These are phyloP conservation scores for Amylocystis lapponica DNA, from an alignment of 768 basidiomycete genomes.

Conservation along the genomic window DNA sequence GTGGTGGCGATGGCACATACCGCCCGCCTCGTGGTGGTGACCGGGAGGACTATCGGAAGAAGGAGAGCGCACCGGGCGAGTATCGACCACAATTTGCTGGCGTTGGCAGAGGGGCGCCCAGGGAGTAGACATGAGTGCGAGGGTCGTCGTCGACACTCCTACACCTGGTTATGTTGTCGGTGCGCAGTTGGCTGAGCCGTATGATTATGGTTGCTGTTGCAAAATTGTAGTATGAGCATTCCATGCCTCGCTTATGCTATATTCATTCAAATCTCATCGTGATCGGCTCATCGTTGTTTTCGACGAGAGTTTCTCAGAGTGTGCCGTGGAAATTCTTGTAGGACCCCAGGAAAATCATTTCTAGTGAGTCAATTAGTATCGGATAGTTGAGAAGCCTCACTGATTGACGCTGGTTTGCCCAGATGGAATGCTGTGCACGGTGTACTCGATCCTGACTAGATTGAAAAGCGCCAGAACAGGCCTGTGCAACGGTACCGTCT, in stretches of 20 bases:
- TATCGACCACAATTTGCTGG: conserved; percentile 87
- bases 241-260: conserved; percentile 26
- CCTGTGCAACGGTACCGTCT: not conserved
- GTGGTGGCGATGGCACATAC: conserved; percentile 77
- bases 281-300: too few relatives aligned
- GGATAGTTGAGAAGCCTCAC: too few relatives aligned
- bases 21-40: conserved; percentile 80
- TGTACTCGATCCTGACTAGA: not conserved
- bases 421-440: not conserved
- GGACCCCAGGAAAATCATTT: too few relatives aligned
- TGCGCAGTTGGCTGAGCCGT: conserved; percentile 6
- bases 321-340: too few relatives aligned
- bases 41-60: conserved; percentile 89
- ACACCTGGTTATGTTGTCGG: conserved; percentile 1
- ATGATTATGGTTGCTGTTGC: conserved; percentile 16
- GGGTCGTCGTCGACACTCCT: not conserved
- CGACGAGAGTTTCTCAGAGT: too few relatives aligned
- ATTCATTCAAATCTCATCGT: too few relatives aligned
- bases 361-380: too few relatives aligned
- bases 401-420: too few relatives aligned
- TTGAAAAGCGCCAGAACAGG: not conserved
- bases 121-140: conserved; percentile 39
- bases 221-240: conserved; percentile 28
- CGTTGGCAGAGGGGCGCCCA: conserved; percentile 83
- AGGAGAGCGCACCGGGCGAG: conserved; percentile 86